Evolutionary conservation across 2,329 filamentous ascomycete genomes (phyloP).

Genomic region (Aureobasidium lini): DNA sequence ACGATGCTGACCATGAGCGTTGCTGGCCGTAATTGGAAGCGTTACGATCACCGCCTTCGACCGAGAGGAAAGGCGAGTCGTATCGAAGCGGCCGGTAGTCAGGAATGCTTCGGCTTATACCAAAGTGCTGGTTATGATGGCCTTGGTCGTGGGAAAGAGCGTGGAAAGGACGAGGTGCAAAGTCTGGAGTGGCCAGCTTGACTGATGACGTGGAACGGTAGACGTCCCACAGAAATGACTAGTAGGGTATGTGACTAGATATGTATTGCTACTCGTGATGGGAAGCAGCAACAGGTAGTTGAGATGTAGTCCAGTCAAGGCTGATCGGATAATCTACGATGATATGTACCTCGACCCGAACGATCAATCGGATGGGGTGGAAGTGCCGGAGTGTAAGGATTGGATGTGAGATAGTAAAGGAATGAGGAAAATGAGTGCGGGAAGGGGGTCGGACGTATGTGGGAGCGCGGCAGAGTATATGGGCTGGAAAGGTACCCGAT

Average conservation of each 20-base stretch:
- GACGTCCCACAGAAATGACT: conserved; percentile 5
- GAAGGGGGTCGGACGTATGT: neutral
- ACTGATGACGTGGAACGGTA: conserved; percentile 15
- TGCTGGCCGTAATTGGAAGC: conserved; percentile 15
- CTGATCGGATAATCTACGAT: neutral
- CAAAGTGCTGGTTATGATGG: conserved; percentile 7
- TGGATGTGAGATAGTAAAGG: conserved; percentile 2
- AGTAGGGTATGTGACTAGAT: neutral
- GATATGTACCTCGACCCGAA: neutral
- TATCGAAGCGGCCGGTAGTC: conserved; percentile 13
- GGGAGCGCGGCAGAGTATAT: conserved; percentile 9
- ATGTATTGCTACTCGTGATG: neutral
- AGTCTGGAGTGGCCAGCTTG: conserved; percentile 18
- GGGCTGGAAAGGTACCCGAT: conserved; percentile 10
- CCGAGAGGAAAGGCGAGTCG: conserved; percentile 15
- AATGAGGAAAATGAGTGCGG: conserved; percentile 1
- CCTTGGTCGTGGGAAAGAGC: conserved; percentile 14
- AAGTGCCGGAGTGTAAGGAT: neutral
- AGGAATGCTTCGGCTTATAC: neutral
- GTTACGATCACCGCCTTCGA: conserved; percentile 10
- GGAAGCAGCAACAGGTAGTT: neutral
- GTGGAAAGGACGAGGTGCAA: conserved; percentile 16
- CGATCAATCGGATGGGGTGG: neutral
- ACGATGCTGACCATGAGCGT: conserved; percentile 26
- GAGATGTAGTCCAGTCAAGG: neutral